These are phyloP conservation scores for Calonectria montana DNA, from an alignment of 2,329 filamentous ascomycete genomes.

Conservation along the genomic window DNA sequence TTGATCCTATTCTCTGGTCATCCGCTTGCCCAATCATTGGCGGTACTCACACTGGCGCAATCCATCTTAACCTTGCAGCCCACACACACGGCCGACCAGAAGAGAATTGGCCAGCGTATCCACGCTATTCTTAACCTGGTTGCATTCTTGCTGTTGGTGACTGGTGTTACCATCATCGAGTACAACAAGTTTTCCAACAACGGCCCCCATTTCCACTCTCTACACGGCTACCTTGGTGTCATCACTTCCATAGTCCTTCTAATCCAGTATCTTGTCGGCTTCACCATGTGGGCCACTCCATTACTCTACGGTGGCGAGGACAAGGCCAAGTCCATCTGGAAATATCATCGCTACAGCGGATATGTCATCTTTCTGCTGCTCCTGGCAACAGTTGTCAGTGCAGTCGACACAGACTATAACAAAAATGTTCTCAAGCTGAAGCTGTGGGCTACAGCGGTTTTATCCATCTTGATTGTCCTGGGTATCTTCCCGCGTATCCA, in stretches of 20 bases:
- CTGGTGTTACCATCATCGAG: conserved; percentile 79
- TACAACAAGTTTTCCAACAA: conserved; percentile 82
- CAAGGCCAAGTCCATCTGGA: conserved; percentile 86
- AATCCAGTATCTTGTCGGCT: conserved; percentile 81
- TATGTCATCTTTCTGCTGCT: conserved; percentile 79
- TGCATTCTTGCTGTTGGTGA: conserved; percentile 69
- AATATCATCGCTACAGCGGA: conserved; percentile 85
- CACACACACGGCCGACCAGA: conserved; percentile 81
- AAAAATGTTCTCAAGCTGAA: conserved; percentile 75
- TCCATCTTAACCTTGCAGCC: conserved; percentile 89
- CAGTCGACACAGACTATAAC: conserved; percentile 82
- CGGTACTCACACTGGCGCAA: conserved; percentile 80
- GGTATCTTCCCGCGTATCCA: conserved; percentile 85
- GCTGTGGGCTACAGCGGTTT: conserved; percentile 80
- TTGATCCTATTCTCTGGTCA: conserved; percentile 90
- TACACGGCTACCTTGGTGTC: conserved; percentile 86
- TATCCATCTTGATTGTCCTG: conserved; percentile 72
- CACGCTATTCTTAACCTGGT: conserved; percentile 79
- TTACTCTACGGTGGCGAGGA: conserved; percentile 81
- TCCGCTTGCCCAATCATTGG: conserved; percentile 77
- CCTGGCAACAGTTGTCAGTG: conserved; percentile 78
- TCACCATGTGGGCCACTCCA: conserved; percentile 85
- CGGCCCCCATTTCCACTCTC: conserved; percentile 80
- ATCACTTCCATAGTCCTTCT: conserved; percentile 76
- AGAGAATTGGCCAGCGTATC: conserved; percentile 66